Conservation (phyloP, 768 basidiomycete genomes). For the Hygrophoropsis aurantiaca region DNA sequence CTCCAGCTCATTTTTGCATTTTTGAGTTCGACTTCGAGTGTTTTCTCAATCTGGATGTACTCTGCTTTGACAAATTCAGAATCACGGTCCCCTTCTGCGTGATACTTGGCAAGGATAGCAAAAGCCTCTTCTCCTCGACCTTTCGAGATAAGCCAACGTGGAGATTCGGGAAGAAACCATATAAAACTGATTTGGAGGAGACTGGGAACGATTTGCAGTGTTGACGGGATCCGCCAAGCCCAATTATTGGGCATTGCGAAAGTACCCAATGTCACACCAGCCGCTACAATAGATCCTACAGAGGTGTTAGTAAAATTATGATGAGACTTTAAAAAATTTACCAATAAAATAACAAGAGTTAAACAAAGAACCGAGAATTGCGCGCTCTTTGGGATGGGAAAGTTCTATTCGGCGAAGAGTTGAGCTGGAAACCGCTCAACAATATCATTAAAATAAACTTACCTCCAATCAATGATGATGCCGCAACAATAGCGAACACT, state of each 20-base stretch:
- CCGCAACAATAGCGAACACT: slow-evolving; percentile 60
- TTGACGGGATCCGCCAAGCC: slow-evolving; percentile 73
- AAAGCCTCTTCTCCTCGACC: slow-evolving; percentile 51
- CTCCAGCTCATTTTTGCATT: slow-evolving; percentile 46
- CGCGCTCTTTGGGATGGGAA: slow-evolving; percentile 70
- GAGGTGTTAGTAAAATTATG: no score
- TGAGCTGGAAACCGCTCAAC: background rate
- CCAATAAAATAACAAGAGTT: slow-evolving; percentile 65
- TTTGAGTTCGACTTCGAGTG: slow-evolving; percentile 52
- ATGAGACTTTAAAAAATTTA: slow-evolving; percentile 16
- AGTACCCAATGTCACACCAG: slow-evolving; percentile 62
- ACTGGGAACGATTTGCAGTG: slow-evolving; percentile 56
- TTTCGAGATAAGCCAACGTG: slow-evolving; percentile 61
- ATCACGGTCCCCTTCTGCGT: slow-evolving; percentile 55
- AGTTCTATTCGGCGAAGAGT: slow-evolving; percentile 41
- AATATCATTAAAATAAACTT: slow-evolving; percentile 1
- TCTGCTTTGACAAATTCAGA: slow-evolving; percentile 60
- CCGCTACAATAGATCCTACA: slow-evolving; percentile 56
- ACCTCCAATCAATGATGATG: slow-evolving; percentile 64
- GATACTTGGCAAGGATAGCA: slow-evolving; percentile 52
- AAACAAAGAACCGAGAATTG: slow-evolving; percentile 60
- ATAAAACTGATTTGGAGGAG: slow-evolving; percentile 55
- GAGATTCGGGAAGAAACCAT: slow-evolving; percentile 62
- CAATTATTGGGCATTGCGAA: slow-evolving; percentile 57
- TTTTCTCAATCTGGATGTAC: slow-evolving; percentile 54